phyloP scores from a whole-genome alignment of 805 yeast species.

The Saccharomycopsis sp. region DNA sequence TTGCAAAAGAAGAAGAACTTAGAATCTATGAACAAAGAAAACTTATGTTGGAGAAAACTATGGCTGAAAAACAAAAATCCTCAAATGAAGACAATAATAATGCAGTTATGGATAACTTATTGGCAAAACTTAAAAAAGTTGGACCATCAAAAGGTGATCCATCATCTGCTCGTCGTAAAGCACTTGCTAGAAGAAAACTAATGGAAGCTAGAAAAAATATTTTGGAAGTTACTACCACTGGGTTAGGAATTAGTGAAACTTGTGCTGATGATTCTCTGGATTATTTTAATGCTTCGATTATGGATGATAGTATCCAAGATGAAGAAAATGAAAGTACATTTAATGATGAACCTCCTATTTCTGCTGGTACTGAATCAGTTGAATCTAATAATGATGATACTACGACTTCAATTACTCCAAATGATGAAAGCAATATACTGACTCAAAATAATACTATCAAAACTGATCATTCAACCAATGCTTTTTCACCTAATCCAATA shows the following conservation, averaged over 20 bases:
- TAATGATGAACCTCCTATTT: not conserved
- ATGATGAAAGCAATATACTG: too few relatives aligned
- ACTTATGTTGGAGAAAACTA: constrained; percentile 31
- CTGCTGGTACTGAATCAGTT: too few relatives aligned
- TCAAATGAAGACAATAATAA: constrained; percentile 2
- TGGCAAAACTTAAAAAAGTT: constrained; percentile 65
- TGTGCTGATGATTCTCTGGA: not conserved
- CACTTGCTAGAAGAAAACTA: constrained; percentile 60
- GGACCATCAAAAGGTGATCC: constrained; percentile 46
- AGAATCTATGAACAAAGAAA: constrained; percentile 68
- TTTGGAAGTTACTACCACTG: constrained; percentile 16
- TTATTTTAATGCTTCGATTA: not conserved
- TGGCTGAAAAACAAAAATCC: constrained; percentile 4
- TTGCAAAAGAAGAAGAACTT: constrained; percentile 73
- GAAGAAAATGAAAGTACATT: not conserved
- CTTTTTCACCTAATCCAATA: too few relatives aligned
- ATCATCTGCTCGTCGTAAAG: constrained; percentile 58
- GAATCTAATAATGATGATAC: not conserved
- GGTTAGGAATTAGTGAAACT: too few relatives aligned
- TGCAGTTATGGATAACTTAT: constrained; percentile 68
- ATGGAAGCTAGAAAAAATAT: constrained; percentile 28
- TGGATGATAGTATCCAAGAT: not conserved
- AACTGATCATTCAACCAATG: too few relatives aligned
- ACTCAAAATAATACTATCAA: too few relatives aligned
- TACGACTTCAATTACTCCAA: too few relatives aligned